Conservation (phyloP, 805 yeast genomes). For the Phaffomyces antillensis region DNA sequence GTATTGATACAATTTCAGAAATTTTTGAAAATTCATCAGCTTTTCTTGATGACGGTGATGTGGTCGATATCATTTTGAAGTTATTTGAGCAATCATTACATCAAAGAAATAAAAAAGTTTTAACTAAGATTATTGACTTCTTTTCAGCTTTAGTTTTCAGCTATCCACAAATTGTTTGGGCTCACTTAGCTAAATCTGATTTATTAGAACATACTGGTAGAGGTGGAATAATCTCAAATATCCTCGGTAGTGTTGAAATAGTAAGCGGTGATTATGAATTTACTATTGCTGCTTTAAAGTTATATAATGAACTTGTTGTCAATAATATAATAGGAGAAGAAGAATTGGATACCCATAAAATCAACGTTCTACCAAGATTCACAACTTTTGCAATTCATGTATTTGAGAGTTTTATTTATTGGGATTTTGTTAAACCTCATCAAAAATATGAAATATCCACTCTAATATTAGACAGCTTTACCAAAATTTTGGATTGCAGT, state of each 20-base stretch:
- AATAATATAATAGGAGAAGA: conserved; percentile 39
- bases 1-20: conserved; percentile 33
- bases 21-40: conserved; percentile 28
- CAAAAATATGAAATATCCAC: conserved; percentile 61
- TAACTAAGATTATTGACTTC: conserved; percentile 41
- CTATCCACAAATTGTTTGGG: conserved; percentile 70
- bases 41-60: conserved; percentile 49
- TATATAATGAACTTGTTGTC: conserved; percentile 46
- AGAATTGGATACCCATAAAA: conserved; percentile 33
- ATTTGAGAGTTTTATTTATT: conserved; percentile 65
- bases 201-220: conserved; percentile 54
- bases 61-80: conserved; percentile 54
- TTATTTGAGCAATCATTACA: conserved; percentile 65
- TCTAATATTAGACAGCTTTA: conserved; percentile 45
- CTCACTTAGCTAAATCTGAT: conserved; percentile 60
- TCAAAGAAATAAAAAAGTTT: conserved; percentile 39
- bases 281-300: conserved; percentile 50
- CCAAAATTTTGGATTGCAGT: conserved; percentile 43
- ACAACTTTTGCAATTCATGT: conserved; percentile 53
- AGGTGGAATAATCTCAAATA: conserved; percentile 54
- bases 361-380: conserved; percentile 48
- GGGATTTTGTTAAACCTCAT: conserved; percentile 51
- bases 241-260: conserved; percentile 68
- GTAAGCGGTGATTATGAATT: conserved; percentile 60
- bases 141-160: conserved; percentile 40